Evolutionary conservation across 2,329 filamentous ascomycete genomes (phyloP).

Genomic region (Malbranchea cinnamomea): DNA sequence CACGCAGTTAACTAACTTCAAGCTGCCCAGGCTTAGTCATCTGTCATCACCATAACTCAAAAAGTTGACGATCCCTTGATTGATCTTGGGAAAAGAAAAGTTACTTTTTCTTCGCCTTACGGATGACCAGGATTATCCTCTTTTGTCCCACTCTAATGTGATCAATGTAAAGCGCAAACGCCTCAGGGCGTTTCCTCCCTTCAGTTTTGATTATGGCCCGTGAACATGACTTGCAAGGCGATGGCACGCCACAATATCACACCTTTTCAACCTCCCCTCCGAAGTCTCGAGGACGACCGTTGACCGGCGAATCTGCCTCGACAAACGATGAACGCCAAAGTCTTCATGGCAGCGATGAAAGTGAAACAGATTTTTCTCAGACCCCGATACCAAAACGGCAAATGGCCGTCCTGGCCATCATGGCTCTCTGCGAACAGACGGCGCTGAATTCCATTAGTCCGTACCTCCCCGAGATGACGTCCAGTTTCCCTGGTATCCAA

Average conservation of each 20-base stretch:
- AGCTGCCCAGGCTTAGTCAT: too few relatives aligned
- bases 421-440: constrained; percentile 87
- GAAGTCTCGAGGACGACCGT: constrained; percentile 31
- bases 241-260: constrained; percentile 32
- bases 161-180: too few relatives aligned
- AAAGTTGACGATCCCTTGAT: too few relatives aligned
- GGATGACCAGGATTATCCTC: too few relatives aligned
- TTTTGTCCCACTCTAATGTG: too few relatives aligned
- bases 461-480: constrained; percentile 86
- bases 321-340: constrained; percentile 19
- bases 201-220: too few relatives aligned
- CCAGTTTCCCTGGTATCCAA: constrained; percentile 67
- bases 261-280: constrained; percentile 34
- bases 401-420: constrained; percentile 68
- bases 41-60: too few relatives aligned
- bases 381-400: constrained; percentile 73
- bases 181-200: too few relatives aligned
- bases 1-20: too few relatives aligned
- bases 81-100: too few relatives aligned
- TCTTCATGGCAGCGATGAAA: constrained; percentile 17
- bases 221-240: too few relatives aligned
- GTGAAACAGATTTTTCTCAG: constrained; percentile 10
- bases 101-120: too few relatives aligned
- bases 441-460: constrained; percentile 93
- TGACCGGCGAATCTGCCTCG: constrained; percentile 27